These are phyloP conservation scores for Cladorrhinum sp. DNA, from an alignment of 2,329 filamentous ascomycete genomes.

Conservation along the genomic window DNA sequence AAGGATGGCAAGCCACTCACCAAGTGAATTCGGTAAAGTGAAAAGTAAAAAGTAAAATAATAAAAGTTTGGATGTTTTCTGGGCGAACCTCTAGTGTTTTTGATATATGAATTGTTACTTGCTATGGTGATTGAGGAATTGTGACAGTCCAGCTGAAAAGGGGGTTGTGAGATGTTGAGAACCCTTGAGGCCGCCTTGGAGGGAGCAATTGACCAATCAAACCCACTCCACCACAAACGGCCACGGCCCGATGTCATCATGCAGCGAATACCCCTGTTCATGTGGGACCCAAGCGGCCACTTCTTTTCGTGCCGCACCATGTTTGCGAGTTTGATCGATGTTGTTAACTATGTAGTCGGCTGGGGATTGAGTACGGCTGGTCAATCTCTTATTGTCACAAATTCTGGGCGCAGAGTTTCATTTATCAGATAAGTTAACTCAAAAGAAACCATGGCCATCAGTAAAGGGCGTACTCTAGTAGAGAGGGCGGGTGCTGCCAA, in stretches of 20 bases:
- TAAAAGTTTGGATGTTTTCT: neutral
- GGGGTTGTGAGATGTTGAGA: conserved; percentile 2
- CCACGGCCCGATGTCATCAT: conserved; percentile 21
- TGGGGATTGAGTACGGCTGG: too few species aligned
- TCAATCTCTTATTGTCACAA: too few species aligned
- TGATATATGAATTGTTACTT: neutral
- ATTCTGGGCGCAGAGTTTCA: too few species aligned
- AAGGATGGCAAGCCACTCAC: conserved; percentile 36
- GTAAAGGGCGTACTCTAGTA: too few species aligned
- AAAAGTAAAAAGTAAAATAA: conserved; percentile 1
- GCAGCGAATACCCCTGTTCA: conserved; percentile 12
- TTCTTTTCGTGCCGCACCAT: too few species aligned
- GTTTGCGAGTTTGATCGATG: too few species aligned
- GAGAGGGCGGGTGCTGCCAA: too few species aligned
- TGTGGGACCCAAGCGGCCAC: neutral
- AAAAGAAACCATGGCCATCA: too few species aligned
- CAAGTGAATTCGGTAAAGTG: conserved; percentile 7
- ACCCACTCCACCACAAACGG: neutral
- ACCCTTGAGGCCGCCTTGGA: conserved; percentile 13
- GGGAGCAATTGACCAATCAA: conserved; percentile 20
- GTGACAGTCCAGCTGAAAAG: neutral
- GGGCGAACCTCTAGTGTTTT: neutral
- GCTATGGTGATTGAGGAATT: too few species aligned
- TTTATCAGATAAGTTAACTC: too few species aligned
- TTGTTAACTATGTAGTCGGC: too few species aligned